Base-by-base conservation (phyloP, 2,329 filamentous ascomycete species). In the Fusarium liriodendri region DNA sequence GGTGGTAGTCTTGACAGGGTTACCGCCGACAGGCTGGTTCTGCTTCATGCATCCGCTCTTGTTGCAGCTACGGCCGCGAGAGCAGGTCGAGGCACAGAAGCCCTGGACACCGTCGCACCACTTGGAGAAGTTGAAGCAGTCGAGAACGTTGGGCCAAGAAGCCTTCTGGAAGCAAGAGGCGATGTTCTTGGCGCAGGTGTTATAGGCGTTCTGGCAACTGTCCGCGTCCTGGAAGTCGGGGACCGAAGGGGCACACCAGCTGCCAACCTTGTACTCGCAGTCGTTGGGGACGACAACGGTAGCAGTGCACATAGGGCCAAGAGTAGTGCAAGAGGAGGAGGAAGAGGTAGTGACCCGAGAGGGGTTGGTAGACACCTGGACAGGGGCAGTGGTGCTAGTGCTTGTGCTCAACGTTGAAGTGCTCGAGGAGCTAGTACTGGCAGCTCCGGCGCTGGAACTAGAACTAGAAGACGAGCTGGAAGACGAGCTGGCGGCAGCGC, bases 201-300 rank as follows among this genome's bases (percentile, higher is more conserved):
- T 83, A 72, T 82, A 83, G 25, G 85, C 84, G 11, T 72, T 73
- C 59, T 80, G 76, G 79, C 88, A 90, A 54, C 80, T 79, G 47
- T 77, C 70, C 65, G 81, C 71, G 76, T 88, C 82, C 45, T 79
- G 78, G 81, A 85, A 90, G 73, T 85, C 80, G 27, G 87, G 88
- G 14, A 90, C 78, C 16, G 87, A 83, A 54, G 82, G 83, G 40
- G 84, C 84, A 77, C 87, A 89, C 87, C 88, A 90, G 69, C 83
- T 85, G 57, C 88, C 89, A 72, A 86, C 86, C 72, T 85, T 82
- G 80, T 88, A 90, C 78, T 90, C 88, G 79, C 88, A 90, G 33
- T 80, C 82, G 57, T 86, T 80, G 11, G 87, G 84, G 27, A 84
- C 78, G 13, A 84, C 82, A 27, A 82, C 79, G 27, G 86, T 88